Evolutionary conservation across 1,139 yeast species (phyloP), one percentile per base, ranked within the genome.

Genomic region (Groenewaldozyma auringiensis): DNA sequence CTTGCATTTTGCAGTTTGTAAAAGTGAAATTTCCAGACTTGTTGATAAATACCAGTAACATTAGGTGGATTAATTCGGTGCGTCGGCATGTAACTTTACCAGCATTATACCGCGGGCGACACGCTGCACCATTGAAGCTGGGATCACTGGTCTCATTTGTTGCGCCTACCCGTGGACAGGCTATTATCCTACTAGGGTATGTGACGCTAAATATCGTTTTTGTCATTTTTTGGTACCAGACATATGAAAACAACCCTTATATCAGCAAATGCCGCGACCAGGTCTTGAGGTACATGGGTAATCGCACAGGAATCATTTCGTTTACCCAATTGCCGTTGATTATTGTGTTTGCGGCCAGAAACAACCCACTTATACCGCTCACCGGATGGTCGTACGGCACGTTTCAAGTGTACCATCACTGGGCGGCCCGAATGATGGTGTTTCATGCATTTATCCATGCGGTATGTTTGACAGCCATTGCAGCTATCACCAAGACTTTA

Each of bases 361-460:
- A 74, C 58, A 81, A 81, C 57, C 69, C 81, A 36, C 59, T 81
- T 21, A 75, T 76, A 48, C 61, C 67, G 62, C 43, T 78, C 2
- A 79, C 87, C 0, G 78, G 84, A 18, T 75, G 84, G 78, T 74
- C 81, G 21, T 80, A 76, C 56, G 69, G 81, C 32, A 75, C 83
- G 0, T 80, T 78, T 54, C 79, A 80, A 47, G 65, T 78, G 14
- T 76, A 73, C 53, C 89, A 83, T 57, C 67, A 81, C 44, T 79
- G 85, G 84, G 58, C 75, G 1, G 78, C 86, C 0, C 64, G 86
- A 47, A 61, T 75, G 22, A 62, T 76, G 43, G 69, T 76, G 33
- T 47, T 69, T 0, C 84, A 81, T 53, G 71, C 75, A 0, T 35
- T 66, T 1, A 55, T 65, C 21, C 71, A 67, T 43, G 58, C 64